Evolutionary conservation across 805 yeast species (phyloP), one percentile per base, ranked within the genome.

Genomic region (Suhomyces vadensis): DNA sequence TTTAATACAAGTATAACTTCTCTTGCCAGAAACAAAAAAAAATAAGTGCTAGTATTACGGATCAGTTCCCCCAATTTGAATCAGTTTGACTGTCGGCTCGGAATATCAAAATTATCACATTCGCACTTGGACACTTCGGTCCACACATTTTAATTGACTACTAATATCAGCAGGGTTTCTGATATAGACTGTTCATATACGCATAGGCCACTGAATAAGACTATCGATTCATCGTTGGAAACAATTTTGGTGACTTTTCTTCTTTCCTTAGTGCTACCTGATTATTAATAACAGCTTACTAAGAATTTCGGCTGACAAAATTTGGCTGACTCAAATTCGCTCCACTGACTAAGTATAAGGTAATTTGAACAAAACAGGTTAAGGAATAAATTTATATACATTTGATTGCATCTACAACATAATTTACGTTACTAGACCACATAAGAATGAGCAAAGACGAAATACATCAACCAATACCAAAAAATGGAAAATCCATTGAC

Each of bases 401-500:
- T 29, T 14, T 29, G 16, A 29, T 29, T 16, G 4, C n/a, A 29
- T 14, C 33, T 10, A 29, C 33, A 8, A 29, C 33, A 29, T 20
- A 16, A 17, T 5, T 7, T 29, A 29, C 6, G 14, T 29, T 9
- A 27, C 31, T 7, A 14, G 8, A 8, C n/a, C 5, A 13, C 14
- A 27, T 7, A 8, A 33, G n/a, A 13, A 35, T 35, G 38, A 35
- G 27, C 20, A 35, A 4, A 13, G 25, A 35, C 38, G 25, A 22
- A 23, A 21, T 37, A 24, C 31, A 37, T 10, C 40, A 25, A 11
- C 40, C 40, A 4, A 37, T n/a, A 19, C 40, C 40, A 9, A 14
- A 17, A 9, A 37, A 23, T 6, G 17, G 23, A 17, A 20, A 31
- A 5, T 19, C 26, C 38, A 43, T 41, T 20, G 53, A 46, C 24